phyloP scores from a whole-genome alignment of 176 grass and related monocot genomes.

The Bonia amplexicaulis region DNA sequence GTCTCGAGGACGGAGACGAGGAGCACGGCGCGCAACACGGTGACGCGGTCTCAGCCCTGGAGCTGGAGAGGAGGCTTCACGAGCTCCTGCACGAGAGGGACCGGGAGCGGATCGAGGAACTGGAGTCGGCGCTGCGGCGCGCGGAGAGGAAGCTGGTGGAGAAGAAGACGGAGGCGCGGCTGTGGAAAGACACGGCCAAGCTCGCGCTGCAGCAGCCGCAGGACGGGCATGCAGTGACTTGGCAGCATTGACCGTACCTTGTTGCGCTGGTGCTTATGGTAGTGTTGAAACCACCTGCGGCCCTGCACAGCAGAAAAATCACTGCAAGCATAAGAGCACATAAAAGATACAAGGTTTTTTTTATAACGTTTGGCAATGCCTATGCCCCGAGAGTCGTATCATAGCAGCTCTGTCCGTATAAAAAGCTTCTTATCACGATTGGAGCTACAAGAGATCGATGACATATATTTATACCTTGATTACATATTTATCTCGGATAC shows the following conservation, averaged over 20 bases:
- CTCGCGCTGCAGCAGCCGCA: constrained; percentile 24
- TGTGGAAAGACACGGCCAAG: constrained; percentile 50
- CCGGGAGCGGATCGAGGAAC: constrained; percentile 39
- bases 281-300: no score
- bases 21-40: not conserved
- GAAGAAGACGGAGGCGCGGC: constrained; percentile 54
- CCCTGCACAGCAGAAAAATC: no score
- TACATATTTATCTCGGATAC: no score
- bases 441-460: no score
- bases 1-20: not conserved
- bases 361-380: no score
- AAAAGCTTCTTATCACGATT: no score
- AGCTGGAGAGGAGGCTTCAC: constrained; percentile 63
- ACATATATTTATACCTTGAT: no score
- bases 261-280: no score
- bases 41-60: constrained; percentile 19
- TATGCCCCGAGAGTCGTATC: no score
- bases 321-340: no score
- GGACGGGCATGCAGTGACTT: not conserved
- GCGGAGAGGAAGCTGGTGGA: constrained; percentile 33
- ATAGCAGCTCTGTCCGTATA: no score
- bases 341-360: no score
- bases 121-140: constrained; percentile 43
- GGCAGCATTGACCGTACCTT: not conserved
- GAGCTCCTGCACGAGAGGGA: constrained; percentile 40